Percentiles rank a stretch among this genome's conserved stretches.
phyloP scores from a whole-genome alignment of 768 basidiomycete genomes.

The Leucocoprinus birnbaumii region DNA sequence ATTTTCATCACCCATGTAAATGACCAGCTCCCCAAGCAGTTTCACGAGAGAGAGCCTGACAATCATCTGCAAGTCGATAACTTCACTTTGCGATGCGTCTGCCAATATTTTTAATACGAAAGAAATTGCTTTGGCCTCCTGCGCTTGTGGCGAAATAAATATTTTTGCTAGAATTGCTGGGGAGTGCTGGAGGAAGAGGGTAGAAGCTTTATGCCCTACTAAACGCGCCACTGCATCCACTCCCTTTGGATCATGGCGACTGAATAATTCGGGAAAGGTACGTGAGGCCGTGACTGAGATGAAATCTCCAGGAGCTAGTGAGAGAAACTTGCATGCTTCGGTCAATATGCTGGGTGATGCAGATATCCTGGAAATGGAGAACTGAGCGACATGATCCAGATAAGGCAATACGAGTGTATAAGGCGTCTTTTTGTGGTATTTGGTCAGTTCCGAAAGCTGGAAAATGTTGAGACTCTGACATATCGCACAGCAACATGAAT shows the following conservation, averaged over 20 bases:
- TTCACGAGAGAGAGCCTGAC: slow-evolving; percentile 68
- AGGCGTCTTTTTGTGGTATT: slow-evolving; percentile 53
- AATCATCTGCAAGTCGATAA: slow-evolving; percentile 44
- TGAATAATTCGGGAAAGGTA: slow-evolving; percentile 71
- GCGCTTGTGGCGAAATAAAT: slow-evolving; percentile 54
- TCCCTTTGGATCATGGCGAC: slow-evolving; percentile 51
- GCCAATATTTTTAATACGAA: slow-evolving; percentile 64
- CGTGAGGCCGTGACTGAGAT: slow-evolving; percentile 58
- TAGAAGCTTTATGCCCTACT: slow-evolving; percentile 39
- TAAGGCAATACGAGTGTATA: slow-evolving; percentile 72
- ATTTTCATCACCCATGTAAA: slow-evolving; percentile 74
- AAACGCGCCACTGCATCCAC: slow-evolving; percentile 62
- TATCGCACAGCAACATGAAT: slow-evolving; percentile 12
- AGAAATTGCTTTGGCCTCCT: slow-evolving; percentile 53
- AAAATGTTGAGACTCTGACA: neutral
- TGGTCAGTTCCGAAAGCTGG: slow-evolving; percentile 60
- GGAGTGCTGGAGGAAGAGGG: slow-evolving; percentile 51
- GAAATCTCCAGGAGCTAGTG: slow-evolving; percentile 54
- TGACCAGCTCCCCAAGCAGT: slow-evolving; percentile 72
- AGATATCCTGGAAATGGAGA: slow-evolving; percentile 56
- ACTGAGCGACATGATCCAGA: slow-evolving; percentile 62
- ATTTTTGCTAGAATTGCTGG: slow-evolving; percentile 62
- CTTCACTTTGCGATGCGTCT: slow-evolving; percentile 36
- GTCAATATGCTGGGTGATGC: slow-evolving; percentile 55
- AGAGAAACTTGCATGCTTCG: slow-evolving; percentile 71